Percentiles rank a stretch among this genome's conserved stretches.
phyloP scores from a whole-genome alignment of 192 early-diverging fungal genomes.

The Coemansia sp. region DNA sequence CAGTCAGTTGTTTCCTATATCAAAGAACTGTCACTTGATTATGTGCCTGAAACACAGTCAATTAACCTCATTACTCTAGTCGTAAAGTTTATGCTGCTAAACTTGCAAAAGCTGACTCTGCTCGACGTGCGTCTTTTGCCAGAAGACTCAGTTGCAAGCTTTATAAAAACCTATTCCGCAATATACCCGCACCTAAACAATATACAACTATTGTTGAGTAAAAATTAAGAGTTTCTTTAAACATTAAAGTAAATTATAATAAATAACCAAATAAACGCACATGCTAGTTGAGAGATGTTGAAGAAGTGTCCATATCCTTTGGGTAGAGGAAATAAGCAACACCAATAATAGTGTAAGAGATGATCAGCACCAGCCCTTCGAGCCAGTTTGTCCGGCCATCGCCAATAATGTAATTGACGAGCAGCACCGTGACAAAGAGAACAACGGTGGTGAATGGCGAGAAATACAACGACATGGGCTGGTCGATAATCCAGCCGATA shows the following conservation, averaged over 20 bases:
- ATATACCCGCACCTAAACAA: not conserved
- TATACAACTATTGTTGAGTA: not conserved
- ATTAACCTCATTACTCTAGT: not conserved
- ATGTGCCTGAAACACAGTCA: not conserved
- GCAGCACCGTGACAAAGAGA: slow-evolving; percentile 74
- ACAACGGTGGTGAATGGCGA: slow-evolving; percentile 77
- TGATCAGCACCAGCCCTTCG: slow-evolving; percentile 81
- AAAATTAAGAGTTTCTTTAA: not conserved
- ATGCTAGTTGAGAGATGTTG: slow-evolving; percentile 1
- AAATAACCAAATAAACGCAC: not conserved
- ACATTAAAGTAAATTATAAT: not conserved
- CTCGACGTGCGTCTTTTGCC: not conserved
- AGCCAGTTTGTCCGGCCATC: slow-evolving; percentile 94
- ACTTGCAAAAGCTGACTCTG: not conserved
- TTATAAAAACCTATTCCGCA: not conserved
- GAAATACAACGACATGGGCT: slow-evolving; percentile 83
- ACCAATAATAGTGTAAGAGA: slow-evolving; percentile 80
- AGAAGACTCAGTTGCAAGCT: not conserved
- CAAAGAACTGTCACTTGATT: not conserved
- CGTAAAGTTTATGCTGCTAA: not conserved
- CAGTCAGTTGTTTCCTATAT: not conserved
- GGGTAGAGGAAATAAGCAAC: slow-evolving; percentile 80
- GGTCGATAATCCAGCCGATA: slow-evolving; percentile 79
- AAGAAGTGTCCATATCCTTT: slow-evolving; percentile 36
- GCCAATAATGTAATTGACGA: slow-evolving; percentile 76